phyloP scores from a whole-genome alignment of 768 basidiomycete species.

The Boletus bicolor region DNA sequence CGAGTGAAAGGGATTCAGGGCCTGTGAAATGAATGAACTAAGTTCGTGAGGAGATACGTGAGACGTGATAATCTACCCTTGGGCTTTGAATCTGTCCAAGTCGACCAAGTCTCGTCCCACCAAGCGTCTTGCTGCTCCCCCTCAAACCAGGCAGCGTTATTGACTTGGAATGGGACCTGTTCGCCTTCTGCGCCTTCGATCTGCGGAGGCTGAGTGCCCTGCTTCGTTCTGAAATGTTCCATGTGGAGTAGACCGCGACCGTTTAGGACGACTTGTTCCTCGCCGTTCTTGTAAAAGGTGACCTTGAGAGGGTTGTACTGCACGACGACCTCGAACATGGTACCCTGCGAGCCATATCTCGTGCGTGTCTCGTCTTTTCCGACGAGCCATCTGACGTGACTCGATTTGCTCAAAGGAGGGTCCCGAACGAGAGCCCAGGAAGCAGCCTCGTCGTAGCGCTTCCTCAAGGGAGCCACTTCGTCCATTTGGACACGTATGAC shows the following conservation, averaged over 20 bases:
- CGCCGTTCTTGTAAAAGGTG: slow-evolving; percentile 66
- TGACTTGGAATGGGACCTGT: slow-evolving; percentile 54
- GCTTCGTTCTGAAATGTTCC: slow-evolving; percentile 90
- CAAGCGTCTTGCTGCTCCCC: slow-evolving; percentile 77
- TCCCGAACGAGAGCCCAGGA: slow-evolving; percentile 82
- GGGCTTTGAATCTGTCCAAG: slow-evolving; percentile 92
- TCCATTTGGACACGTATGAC: slow-evolving; percentile 93
- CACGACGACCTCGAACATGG: slow-evolving; percentile 64
- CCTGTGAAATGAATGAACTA: slow-evolving; percentile 48
- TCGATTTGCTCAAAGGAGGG: slow-evolving; percentile 52
- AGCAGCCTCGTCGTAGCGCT: slow-evolving; percentile 89
- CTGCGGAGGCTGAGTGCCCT: slow-evolving; percentile 40
- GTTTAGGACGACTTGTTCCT: slow-evolving; percentile 86
- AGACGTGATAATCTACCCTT: slow-evolving; percentile 59
- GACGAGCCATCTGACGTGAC: slow-evolving; percentile 56
- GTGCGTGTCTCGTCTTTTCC: slow-evolving; percentile 65
- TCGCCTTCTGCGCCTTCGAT: slow-evolving; percentile 38
- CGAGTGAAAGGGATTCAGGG: slow-evolving; percentile 89
- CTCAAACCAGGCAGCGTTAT: slow-evolving; percentile 79
- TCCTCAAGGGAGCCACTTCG: slow-evolving; percentile 72
- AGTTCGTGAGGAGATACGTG: not conserved
- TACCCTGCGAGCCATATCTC: slow-evolving; percentile 60
- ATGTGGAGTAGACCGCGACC: slow-evolving; percentile 89
- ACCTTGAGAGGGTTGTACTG: slow-evolving; percentile 75
- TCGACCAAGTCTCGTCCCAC: slow-evolving; percentile 86